Evolutionary conservation across 179 eudicot genomes (phyloP).

Genomic region (Sideroxylon spinosum): DNA sequence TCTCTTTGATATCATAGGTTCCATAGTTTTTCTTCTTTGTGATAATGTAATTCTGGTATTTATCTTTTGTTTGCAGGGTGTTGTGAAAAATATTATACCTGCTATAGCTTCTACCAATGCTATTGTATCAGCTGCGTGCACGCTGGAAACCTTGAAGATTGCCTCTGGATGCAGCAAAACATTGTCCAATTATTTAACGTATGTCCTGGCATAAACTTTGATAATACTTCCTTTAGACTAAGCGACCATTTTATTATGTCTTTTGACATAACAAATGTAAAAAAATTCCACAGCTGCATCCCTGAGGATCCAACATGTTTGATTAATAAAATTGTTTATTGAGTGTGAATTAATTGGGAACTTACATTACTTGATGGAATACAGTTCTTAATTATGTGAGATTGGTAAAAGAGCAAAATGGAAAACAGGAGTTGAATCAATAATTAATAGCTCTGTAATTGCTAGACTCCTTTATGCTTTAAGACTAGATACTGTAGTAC

Average conservation of each 20-base stretch:
- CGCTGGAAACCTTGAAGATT: slow-evolving; percentile 88
- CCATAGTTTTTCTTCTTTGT: not conserved
- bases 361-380: not conserved
- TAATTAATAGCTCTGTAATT: slow-evolving; percentile 8
- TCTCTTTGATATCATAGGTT: not conserved
- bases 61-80: slow-evolving; percentile 59
- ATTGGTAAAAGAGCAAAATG: not conserved
- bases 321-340: not conserved
- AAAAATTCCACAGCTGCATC: not conserved
- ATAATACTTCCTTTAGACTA: not conserved
- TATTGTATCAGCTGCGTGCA: slow-evolving; percentile 87
- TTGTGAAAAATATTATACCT: slow-evolving; percentile 94
- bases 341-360: not conserved
- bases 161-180: slow-evolving; percentile 95
- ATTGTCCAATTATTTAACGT: slow-evolving; percentile 83
- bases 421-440: not conserved
- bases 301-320: not conserved
- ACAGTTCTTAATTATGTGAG: not conserved
- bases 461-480: not conserved
- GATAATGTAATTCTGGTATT: not conserved
- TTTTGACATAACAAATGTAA: slow-evolving; percentile 3
- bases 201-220: slow-evolving; percentile 21
- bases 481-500: not conserved
- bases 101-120: slow-evolving; percentile 99
- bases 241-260: not conserved